These are phyloP conservation scores for Mesotaenium endlicherianum DNA, from an alignment of 139 green algal genomes.

Conservation along the genomic window DNA sequence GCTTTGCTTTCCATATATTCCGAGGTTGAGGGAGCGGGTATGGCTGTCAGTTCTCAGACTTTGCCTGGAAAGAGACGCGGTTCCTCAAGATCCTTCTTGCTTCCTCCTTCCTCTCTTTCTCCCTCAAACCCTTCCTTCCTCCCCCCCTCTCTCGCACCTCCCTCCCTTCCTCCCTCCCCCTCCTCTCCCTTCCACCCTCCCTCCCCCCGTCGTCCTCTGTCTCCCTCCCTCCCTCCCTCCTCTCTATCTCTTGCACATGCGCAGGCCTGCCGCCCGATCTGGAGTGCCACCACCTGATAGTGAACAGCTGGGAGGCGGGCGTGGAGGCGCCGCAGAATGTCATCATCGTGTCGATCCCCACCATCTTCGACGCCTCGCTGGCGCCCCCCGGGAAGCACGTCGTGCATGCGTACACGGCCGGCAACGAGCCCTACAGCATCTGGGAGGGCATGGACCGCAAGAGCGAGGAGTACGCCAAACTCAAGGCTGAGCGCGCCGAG, in stretches of 20 bases:
- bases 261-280: conserved; percentile 67
- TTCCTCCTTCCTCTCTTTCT: background rate
- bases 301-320: conserved; percentile 66
- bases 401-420: conserved; percentile 66
- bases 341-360: conserved; percentile 72
- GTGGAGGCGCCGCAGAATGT: conserved; percentile 51
- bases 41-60: too few species aligned
- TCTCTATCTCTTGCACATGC: background rate
- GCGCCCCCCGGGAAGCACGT: conserved; percentile 64
- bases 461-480: conserved; percentile 63
- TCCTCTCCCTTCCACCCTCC: too few species aligned
- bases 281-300: conserved; percentile 82
- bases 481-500: conserved; percentile 74
- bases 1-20: too few species aligned
- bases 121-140: background rate
- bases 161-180: too few species aligned
- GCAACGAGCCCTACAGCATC: conserved; percentile 74
- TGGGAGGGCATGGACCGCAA: conserved; percentile 69
- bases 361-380: conserved; percentile 68
- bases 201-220: too few species aligned
- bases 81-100: too few species aligned
- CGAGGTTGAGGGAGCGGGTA: too few species aligned
- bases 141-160: too few species aligned
- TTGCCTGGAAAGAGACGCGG: too few species aligned
- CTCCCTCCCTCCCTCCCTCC: too few species aligned